These are phyloP conservation scores for Ochromonas danica DNA, from an alignment of 108 stramenopile genomes.

Conservation along the genomic window DNA sequence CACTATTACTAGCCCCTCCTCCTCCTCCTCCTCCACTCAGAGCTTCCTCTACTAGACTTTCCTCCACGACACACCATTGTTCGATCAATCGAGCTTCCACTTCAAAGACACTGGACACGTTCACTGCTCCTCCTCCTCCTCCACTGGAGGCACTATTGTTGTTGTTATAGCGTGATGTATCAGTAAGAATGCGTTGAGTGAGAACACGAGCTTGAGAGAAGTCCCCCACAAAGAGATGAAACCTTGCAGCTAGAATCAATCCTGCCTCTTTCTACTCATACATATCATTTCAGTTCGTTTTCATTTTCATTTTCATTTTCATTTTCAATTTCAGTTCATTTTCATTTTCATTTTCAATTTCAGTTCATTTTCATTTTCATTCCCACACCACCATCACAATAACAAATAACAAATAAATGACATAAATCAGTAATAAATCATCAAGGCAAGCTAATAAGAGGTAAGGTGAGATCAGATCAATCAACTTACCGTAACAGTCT, in stretches of 20 bases:
- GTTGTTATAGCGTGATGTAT: conserved; percentile 10
- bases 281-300: background rate
- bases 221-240: conserved; percentile 38
- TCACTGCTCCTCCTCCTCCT: conserved; percentile 40
- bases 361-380: background rate
- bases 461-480: no score
- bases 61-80: conserved; percentile 40
- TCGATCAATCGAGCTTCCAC: conserved; percentile 15
- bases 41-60: no score
- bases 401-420: no score
- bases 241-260: conserved; percentile 45
- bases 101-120: conserved; percentile 10
- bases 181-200: conserved; percentile 31
- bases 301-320: no score
- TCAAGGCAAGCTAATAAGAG: no score
- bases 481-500: conserved; percentile 43
- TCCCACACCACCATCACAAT: no score
- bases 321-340: background rate
- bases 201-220: conserved; percentile 34
- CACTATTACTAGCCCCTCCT: no score
- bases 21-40: no score
- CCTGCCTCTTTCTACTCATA: conserved; percentile 38
- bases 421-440: no score
- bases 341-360: no score
- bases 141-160: conserved; percentile 34